Percentiles rank a stretch among this genome's conserved stretches.
phyloP scores from a whole-genome alignment of 306 rosid species.

The Lathyrus tuberosus region DNA sequence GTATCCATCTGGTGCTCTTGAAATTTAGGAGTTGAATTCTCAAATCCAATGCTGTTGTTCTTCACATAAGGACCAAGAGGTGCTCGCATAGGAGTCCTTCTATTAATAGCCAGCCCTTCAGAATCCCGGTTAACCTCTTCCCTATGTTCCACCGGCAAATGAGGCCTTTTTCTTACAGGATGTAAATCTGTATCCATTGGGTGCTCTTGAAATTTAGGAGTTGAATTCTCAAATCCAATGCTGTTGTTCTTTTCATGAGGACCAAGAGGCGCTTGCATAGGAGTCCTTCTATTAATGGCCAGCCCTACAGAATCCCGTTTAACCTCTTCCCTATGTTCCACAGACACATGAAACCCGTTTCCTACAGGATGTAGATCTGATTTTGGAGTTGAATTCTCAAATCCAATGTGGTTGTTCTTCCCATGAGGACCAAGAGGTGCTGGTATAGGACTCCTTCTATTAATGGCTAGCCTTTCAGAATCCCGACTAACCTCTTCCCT shows the following conservation, averaged over 20 bases:
- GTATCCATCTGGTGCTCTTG: slow-evolving; percentile 46
- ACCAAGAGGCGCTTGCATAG: slow-evolving; percentile 58
- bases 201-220: slow-evolving; percentile 10
- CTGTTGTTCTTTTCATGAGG: slow-evolving; percentile 50
- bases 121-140: slow-evolving; percentile 49
- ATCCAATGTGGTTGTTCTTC: slow-evolving; percentile 40
- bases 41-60: slow-evolving; percentile 37
- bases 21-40: slow-evolving; percentile 42
- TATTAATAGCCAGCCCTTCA: too few relatives aligned
- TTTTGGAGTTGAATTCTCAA: slow-evolving; percentile 45
- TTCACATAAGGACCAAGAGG: slow-evolving; percentile 59
- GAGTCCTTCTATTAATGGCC: slow-evolving; percentile 38
- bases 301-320: slow-evolving; percentile 48
- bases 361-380: background rate
- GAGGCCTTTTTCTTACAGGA: slow-evolving; percentile 50
- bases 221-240: slow-evolving; percentile 42
- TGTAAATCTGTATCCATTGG: slow-evolving; percentile 31
- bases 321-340: too few relatives aligned
- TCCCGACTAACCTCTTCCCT: slow-evolving; percentile 57
- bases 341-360: too few relatives aligned
- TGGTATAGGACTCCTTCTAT: slow-evolving; percentile 48
- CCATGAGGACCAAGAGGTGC: slow-evolving; percentile 61
- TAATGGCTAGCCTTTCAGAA: slow-evolving; percentile 23
- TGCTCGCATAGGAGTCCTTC: too few relatives aligned
- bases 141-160: slow-evolving; percentile 54